Conservation (phyloP, 1,284 basidiomycete species). For the Puccinia novopanici region DNA sequence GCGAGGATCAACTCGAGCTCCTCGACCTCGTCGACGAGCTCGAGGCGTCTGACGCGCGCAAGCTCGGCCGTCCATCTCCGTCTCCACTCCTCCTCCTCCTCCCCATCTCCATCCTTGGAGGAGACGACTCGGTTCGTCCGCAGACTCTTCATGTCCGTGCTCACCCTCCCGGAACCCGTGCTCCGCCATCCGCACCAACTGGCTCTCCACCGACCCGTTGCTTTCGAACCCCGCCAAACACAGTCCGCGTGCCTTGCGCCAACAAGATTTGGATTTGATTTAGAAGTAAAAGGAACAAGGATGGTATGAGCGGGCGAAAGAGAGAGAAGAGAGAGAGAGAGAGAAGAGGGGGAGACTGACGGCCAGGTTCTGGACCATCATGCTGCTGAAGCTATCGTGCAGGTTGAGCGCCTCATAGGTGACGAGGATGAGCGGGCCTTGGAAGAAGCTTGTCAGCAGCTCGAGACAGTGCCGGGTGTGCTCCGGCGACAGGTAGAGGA, state of each 20-base stretch:
- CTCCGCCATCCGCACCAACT: neutral
- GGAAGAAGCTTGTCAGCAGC: constrained; percentile 72
- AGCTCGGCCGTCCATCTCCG: neutral
- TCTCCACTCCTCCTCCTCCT: neutral
- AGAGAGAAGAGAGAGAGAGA: constrained; percentile 64
- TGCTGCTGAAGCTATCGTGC: constrained; percentile 77
- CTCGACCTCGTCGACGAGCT: constrained; percentile 86
- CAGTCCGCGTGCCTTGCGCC: constrained; percentile 66
- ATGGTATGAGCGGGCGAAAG: no score
- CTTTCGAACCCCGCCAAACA: neutral
- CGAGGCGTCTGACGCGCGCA: constrained; percentile 71
- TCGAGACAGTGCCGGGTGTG: constrained; percentile 68
- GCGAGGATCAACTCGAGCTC: constrained; percentile 81
- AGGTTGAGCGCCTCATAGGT: constrained; percentile 90
- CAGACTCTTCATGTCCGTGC: constrained; percentile 34
- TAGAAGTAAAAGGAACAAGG: constrained; percentile 66
- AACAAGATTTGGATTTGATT: no score
- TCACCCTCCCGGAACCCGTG: constrained; percentile 20
- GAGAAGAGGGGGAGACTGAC: constrained; percentile 66
- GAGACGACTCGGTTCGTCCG: neutral
- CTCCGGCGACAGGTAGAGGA: constrained; percentile 77
- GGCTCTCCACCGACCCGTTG: constrained; percentile 8
- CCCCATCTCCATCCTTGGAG: neutral
- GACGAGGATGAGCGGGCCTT: constrained; percentile 59
- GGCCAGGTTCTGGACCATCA: constrained; percentile 82